Percentiles rank a stretch among this genome's conserved stretches.
Conservation (phyloP, 768 basidiomycete species). For the Neoboletus magnificus region DNA sequence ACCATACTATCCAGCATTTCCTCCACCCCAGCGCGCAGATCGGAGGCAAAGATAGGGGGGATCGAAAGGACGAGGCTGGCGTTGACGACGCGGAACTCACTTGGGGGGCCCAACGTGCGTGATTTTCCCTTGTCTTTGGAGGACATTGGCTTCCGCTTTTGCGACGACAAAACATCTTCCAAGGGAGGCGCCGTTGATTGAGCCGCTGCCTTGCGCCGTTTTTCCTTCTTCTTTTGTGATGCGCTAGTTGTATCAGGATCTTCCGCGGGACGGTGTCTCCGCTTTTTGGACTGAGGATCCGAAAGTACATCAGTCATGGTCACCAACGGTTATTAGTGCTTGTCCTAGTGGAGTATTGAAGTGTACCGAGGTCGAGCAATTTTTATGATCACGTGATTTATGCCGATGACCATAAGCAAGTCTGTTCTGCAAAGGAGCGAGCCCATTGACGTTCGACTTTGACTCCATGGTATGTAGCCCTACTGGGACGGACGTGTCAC, state of each 20-base stretch:
- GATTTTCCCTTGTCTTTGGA: slow-evolving; percentile 38
- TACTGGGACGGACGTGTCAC: background rate
- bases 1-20: slow-evolving; percentile 94
- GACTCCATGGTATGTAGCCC: slow-evolving; percentile 20
- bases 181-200: background rate
- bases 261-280: slow-evolving; percentile 40
- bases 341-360: too few relatives aligned
- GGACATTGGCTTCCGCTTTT: slow-evolving; percentile 22
- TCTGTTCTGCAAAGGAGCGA: background rate
- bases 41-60: slow-evolving; percentile 74
- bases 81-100: slow-evolving; percentile 60
- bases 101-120: slow-evolving; percentile 28
- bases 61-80: slow-evolving; percentile 72
- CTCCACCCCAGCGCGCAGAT: slow-evolving; percentile 70
- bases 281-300: slow-evolving; percentile 42
- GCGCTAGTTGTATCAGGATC: slow-evolving; percentile 17
- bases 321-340: background rate
- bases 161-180: slow-evolving; percentile 9
- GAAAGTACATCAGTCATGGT: slow-evolving; percentile 10
- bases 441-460: slow-evolving; percentile 3
- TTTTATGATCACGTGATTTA: slow-evolving; percentile 22
- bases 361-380: background rate
- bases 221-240: slow-evolving; percentile 37
- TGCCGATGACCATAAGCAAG: background rate
- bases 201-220: slow-evolving; percentile 20